phyloP scores from a whole-genome alignment of 1,284 basidiomycete genomes.

The Irpex sp. region DNA sequence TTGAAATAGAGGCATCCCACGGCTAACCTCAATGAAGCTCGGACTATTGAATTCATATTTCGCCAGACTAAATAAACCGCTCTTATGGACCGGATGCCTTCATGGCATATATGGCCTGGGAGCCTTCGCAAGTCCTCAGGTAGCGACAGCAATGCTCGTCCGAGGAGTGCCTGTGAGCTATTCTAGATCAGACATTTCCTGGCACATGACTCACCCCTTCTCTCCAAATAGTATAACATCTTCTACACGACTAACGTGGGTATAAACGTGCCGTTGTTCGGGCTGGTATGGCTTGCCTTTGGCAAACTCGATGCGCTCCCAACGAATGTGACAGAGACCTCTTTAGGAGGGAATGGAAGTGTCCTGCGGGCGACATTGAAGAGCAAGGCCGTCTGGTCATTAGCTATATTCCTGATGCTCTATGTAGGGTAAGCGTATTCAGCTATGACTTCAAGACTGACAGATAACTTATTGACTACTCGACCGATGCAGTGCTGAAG shows the following conservation, averaged over 20 bases:
- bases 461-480: not conserved
- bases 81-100: slow-evolving; percentile 29
- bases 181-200: not conserved
- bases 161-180: slow-evolving; percentile 25
- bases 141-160: slow-evolving; percentile 29
- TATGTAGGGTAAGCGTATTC: slow-evolving; percentile 25
- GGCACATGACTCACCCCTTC: not conserved
- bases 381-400: slow-evolving; percentile 28
- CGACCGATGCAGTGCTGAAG: slow-evolving; percentile 24
- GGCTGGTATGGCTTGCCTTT: slow-evolving; percentile 24
- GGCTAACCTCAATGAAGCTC: slow-evolving; percentile 17
- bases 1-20: not conserved
- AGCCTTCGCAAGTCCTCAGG: slow-evolving; percentile 28
- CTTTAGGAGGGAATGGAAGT: not conserved
- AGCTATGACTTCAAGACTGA: not conserved
- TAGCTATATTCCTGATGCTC: slow-evolving; percentile 29
- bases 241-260: slow-evolving; percentile 28
- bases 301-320: slow-evolving; percentile 22
- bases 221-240: slow-evolving; percentile 20
- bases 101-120: slow-evolving; percentile 30
- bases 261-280: slow-evolving; percentile 25
- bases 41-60: slow-evolving; percentile 31
- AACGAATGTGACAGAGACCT: slow-evolving; percentile 14
- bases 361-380: slow-evolving; percentile 19
- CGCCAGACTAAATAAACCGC: slow-evolving; percentile 25